phyloP scores from a whole-genome alignment of 108 stramenopile genomes.

The Craspedostauros australis region DNA sequence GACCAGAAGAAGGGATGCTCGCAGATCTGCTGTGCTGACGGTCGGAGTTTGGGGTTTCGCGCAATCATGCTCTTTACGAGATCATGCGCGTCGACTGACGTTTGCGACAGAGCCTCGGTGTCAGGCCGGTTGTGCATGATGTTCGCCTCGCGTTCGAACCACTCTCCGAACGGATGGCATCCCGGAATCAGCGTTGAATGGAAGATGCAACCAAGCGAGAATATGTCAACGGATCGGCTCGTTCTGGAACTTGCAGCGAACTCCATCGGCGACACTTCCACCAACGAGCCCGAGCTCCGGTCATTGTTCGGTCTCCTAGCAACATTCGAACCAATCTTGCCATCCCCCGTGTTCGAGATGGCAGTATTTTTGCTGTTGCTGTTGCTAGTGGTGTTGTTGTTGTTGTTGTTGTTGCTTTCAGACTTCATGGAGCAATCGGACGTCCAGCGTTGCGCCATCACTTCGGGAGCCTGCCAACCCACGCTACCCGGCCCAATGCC shows the following conservation, averaged over 20 bases:
- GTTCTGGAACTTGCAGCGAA: constrained; percentile 33
- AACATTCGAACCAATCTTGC: too few species aligned
- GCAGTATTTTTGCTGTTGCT: too few species aligned
- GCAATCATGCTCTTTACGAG: constrained; percentile 80
- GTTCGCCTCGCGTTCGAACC: constrained; percentile 95
- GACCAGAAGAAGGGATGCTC: constrained; percentile 94
- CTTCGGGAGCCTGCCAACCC: constrained; percentile 97
- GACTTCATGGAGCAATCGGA: constrained; percentile 48
- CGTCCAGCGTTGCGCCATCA: constrained; percentile 74
- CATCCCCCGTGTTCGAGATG: too few species aligned
- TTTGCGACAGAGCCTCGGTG: constrained; percentile 45
- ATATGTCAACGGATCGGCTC: constrained; percentile 90
- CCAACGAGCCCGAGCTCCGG: constrained; percentile 8
- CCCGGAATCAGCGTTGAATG: constrained; percentile 84
- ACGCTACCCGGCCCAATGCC: constrained; percentile 86
- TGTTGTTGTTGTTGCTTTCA: constrained; percentile 14
- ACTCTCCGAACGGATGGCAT: constrained; percentile 93
- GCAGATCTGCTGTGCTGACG: constrained; percentile 83
- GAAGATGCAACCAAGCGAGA: constrained; percentile 95
- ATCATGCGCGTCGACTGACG: constrained; percentile 76
- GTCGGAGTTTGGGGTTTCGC: constrained; percentile 69
- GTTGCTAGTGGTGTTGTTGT: too few species aligned
- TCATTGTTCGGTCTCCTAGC: constrained; percentile 11
- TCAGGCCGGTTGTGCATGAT: constrained; percentile 82
- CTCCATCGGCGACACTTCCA: constrained; percentile 47